Conservation (phyloP, 176 grass and related monocot species). For the Bolboschoenus planiculmis region DNA sequence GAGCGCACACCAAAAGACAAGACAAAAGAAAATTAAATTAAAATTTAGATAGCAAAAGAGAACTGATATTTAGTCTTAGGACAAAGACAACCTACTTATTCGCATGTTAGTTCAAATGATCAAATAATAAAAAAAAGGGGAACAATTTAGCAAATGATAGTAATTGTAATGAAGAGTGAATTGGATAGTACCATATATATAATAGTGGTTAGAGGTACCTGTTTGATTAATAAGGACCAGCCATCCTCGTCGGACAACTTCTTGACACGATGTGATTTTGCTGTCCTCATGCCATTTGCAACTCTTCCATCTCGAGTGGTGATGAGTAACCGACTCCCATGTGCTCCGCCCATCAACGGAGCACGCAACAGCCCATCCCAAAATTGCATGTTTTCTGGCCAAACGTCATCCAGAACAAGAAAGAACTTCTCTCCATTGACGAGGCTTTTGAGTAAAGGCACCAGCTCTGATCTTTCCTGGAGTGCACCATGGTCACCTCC, state of each 20-base stretch:
- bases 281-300: constrained; percentile 8
- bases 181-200: too few species aligned
- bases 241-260: constrained; percentile 11
- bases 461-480: not conserved
- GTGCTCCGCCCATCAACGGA: not conserved
- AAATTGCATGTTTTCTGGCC: not conserved
- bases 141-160: too few species aligned
- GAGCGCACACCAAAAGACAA: too few species aligned
- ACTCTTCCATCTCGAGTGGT: constrained; percentile 29
- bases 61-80: too few species aligned
- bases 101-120: too few species aligned
- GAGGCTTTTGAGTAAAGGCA: not conserved
- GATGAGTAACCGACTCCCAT: not conserved
- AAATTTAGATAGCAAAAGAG: too few species aligned
- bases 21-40: too few species aligned
- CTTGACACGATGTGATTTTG: constrained; percentile 11
- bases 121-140: too few species aligned
- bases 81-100: too few species aligned
- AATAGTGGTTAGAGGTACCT: not conserved
- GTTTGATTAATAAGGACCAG: not conserved
- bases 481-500: not conserved
- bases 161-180: too few species aligned
- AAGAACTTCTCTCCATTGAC: constrained; percentile 19
- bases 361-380: constrained; percentile 22
- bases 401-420: constrained; percentile 32